These are phyloP conservation scores for Talaromyces adpressus DNA, from an alignment of 495 filamentous ascomycete species.

Conservation along the genomic window DNA sequence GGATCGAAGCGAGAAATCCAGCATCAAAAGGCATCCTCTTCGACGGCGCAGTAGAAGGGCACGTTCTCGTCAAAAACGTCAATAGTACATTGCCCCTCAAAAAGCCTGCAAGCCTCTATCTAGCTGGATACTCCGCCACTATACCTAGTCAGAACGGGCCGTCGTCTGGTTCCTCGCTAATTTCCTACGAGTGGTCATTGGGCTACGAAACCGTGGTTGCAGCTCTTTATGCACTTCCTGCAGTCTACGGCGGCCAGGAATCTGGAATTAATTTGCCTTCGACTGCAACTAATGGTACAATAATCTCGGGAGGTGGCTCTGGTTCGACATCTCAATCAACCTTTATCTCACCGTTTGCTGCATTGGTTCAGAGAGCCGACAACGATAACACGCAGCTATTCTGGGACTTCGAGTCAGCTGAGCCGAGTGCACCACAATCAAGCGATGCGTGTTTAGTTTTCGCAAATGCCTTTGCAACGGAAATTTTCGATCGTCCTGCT, in stretches of 20 bases:
- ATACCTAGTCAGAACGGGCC: no score
- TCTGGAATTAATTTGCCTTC: slow-evolving; percentile 41
- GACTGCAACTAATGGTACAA: slow-evolving; percentile 47
- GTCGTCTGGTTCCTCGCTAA: no score
- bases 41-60: slow-evolving; percentile 51
- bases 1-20: slow-evolving; percentile 32
- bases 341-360: slow-evolving; percentile 48
- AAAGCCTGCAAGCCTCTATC: slow-evolving; percentile 44
- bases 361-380: slow-evolving; percentile 40
- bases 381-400: slow-evolving; percentile 35
- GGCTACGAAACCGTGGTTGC: no score
- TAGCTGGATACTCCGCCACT: slow-evolving; percentile 72
- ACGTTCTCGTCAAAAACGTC: slow-evolving; percentile 69
- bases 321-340: slow-evolving; percentile 20
- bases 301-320: slow-evolving; percentile 40
- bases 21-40: slow-evolving; percentile 35
- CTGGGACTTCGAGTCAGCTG: slow-evolving; percentile 38
- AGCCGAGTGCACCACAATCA: slow-evolving; percentile 32
- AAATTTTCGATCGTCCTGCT: slow-evolving; percentile 32
- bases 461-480: slow-evolving; percentile 52
- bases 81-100: slow-evolving; percentile 56
- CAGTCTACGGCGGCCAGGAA: no score
- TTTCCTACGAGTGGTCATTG: no score
- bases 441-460: slow-evolving; percentile 55
- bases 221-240: no score